Conservation (phyloP, 140 eudicot species). For the Senecio squalidus region DNA sequence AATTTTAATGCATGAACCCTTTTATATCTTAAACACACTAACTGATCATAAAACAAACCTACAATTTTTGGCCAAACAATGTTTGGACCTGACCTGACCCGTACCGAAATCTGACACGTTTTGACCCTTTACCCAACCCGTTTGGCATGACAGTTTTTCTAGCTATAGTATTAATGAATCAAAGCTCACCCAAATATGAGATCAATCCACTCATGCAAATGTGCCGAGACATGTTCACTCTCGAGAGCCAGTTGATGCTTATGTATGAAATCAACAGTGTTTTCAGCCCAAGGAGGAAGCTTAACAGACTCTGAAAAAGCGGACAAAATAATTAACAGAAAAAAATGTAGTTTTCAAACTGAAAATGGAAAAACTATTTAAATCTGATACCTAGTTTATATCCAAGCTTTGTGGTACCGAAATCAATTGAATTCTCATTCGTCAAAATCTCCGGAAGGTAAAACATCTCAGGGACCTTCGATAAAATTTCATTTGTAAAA, state of each 20-base stretch:
- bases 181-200: conserved; percentile 86
- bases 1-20: not conserved
- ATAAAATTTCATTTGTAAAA: not conserved
- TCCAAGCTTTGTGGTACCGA: conserved; percentile 87
- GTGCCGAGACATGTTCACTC: conserved; percentile 94
- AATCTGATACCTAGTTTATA: conserved; percentile 71
- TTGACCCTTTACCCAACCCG: not conserved
- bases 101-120: not conserved
- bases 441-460: conserved; percentile 89
- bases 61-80: not conserved
- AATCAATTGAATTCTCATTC: conserved; percentile 80
- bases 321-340: not conserved
- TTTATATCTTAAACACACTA: not conserved
- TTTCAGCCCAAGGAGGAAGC: conserved; percentile 98
- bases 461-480: conserved; percentile 95
- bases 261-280: conserved; percentile 84
- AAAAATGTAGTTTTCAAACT: conserved; percentile 1
- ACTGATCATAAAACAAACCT: not conserved
- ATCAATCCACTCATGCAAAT: conserved; percentile 98
- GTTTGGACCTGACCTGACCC: not conserved
- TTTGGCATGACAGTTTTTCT: not conserved
- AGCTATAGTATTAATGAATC: not conserved
- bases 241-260: conserved; percentile 94
- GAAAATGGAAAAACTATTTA: conserved; percentile 4
- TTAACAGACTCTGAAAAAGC: conserved; percentile 56